Evolutionary conservation across 805 yeast genomes (phyloP).

Genomic region (Myxozyma udenii): DNA sequence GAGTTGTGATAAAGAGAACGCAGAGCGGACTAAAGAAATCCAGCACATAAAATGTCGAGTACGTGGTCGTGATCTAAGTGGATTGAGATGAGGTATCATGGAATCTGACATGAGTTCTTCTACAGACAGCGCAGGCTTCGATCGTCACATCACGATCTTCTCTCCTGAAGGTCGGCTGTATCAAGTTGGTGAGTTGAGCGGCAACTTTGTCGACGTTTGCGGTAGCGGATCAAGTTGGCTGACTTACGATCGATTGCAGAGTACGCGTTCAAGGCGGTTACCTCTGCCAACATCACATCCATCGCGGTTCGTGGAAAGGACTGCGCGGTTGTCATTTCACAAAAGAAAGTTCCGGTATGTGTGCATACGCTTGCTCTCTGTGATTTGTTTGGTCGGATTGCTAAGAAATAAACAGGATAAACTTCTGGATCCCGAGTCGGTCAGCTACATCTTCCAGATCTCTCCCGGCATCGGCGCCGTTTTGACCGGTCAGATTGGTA

Average conservation of each 20-base stretch:
- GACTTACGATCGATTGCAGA: slow-evolving; percentile 43
- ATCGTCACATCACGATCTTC: slow-evolving; percentile 96
- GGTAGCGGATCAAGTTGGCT: too few species aligned
- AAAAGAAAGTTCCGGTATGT: slow-evolving; percentile 79
- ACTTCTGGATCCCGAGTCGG: slow-evolving; percentile 81
- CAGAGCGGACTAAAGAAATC: too few species aligned
- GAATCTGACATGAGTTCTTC: too few species aligned
- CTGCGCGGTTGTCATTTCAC: slow-evolving; percentile 83
- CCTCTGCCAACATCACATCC: slow-evolving; percentile 85
- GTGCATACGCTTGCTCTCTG: neutral
- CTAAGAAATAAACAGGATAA: slow-evolving; percentile 51
- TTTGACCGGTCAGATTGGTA: slow-evolving; percentile 79
- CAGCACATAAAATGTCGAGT: neutral
- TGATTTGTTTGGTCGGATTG: neutral
- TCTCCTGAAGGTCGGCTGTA: slow-evolving; percentile 97
- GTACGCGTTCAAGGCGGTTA: slow-evolving; percentile 96
- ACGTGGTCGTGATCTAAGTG: neutral
- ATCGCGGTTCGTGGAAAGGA: slow-evolving; percentile 84
- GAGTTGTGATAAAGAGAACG: too few species aligned
- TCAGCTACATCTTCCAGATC: slow-evolving; percentile 79
- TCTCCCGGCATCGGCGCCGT: slow-evolving; percentile 82
- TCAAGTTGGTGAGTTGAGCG: slow-evolving; percentile 59
- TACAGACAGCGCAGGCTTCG: slow-evolving; percentile 68
- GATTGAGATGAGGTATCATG: too few species aligned
- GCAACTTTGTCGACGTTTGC: too few species aligned